Evolutionary conservation across 2,329 filamentous ascomycete genomes (phyloP).

Genomic region (Whalleya microplaca): DNA sequence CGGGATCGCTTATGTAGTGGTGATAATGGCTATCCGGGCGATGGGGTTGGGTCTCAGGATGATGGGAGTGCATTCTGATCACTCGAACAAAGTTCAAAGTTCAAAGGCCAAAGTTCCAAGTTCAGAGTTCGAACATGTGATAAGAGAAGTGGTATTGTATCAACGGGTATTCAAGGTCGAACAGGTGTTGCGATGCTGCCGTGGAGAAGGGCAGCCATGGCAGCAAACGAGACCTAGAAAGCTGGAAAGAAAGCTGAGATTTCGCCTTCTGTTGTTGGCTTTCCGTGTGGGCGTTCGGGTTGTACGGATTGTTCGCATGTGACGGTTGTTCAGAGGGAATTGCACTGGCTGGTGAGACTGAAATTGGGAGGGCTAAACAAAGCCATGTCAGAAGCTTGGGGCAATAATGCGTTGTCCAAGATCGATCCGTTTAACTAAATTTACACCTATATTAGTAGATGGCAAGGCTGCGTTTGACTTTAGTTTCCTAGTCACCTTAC

Average conservation of each 20-base stretch:
- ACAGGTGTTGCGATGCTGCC: constrained; percentile 13
- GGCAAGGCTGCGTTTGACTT: not conserved
- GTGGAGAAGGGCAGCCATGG: constrained; percentile 25
- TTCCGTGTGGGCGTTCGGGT: constrained; percentile 8
- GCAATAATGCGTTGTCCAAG: not conserved
- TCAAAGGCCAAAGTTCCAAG: too few relatives aligned
- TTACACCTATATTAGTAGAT: too few relatives aligned
- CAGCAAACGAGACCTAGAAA: too few relatives aligned
- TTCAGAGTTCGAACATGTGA: constrained; percentile 12
- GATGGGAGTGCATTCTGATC: constrained; percentile 44
- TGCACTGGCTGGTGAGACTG: too few relatives aligned
- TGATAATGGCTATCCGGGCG: constrained; percentile 29
- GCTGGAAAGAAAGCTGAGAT: constrained; percentile 2
- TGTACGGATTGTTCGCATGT: not conserved
- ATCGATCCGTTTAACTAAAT: too few relatives aligned
- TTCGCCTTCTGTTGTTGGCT: constrained; percentile 1
- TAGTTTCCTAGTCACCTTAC: not conserved
- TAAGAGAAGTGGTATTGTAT: too few relatives aligned
- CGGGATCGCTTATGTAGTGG: constrained; percentile 27
- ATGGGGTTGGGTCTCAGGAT: constrained; percentile 35
- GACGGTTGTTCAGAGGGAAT: constrained; percentile 11
- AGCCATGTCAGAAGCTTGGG: not conserved
- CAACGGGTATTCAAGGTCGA: constrained; percentile 6
- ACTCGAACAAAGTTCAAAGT: too few relatives aligned
- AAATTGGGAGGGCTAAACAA: not conserved